Evolutionary conservation across 208 protist species (phyloP).

Genomic region (Crithidia brevicula): DNA sequence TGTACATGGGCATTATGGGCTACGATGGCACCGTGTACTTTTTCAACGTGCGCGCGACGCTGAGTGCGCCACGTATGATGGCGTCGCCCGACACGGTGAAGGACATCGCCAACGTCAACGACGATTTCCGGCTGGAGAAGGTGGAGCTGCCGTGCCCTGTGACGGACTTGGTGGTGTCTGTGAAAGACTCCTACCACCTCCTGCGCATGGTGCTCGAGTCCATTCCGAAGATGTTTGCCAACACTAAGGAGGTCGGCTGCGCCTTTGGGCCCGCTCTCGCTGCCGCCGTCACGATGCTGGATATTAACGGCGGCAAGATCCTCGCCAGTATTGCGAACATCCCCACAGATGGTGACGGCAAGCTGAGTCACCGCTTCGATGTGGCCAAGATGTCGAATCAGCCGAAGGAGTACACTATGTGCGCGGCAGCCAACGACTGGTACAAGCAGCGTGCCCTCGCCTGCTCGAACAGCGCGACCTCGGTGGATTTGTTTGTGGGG

Average conservation of each 20-base stretch:
- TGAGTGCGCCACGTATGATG: slow-evolving; percentile 87
- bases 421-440: slow-evolving; percentile 91
- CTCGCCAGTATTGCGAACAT: slow-evolving; percentile 84
- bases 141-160: slow-evolving; percentile 82
- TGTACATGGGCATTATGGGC: slow-evolving; percentile 81
- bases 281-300: slow-evolving; percentile 89
- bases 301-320: slow-evolving; percentile 94
- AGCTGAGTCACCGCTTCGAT: slow-evolving; percentile 89
- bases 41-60: slow-evolving; percentile 84
- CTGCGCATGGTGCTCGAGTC: slow-evolving; percentile 78
- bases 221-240: slow-evolving; percentile 59
- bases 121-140: slow-evolving; percentile 80
- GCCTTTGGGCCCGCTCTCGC: slow-evolving; percentile 93
- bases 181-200: slow-evolving; percentile 74
- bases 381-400: slow-evolving; percentile 69
- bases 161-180: slow-evolving; percentile 76
- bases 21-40: slow-evolving; percentile 93
- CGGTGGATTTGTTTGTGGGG: slow-evolving; percentile 92
- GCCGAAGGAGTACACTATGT: slow-evolving; percentile 88
- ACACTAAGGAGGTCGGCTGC: slow-evolving; percentile 86
- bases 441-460: slow-evolving; percentile 96
- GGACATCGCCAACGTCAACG: slow-evolving; percentile 82
- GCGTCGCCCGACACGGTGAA: slow-evolving; percentile 83
- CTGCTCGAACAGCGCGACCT: slow-evolving; percentile 91
- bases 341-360: slow-evolving; percentile 90